Evolutionary conservation across 2,329 filamentous ascomycete species (phyloP), one percentile per base, ranked within the genome.

Genomic region (Ophiostoma sp.): DNA sequence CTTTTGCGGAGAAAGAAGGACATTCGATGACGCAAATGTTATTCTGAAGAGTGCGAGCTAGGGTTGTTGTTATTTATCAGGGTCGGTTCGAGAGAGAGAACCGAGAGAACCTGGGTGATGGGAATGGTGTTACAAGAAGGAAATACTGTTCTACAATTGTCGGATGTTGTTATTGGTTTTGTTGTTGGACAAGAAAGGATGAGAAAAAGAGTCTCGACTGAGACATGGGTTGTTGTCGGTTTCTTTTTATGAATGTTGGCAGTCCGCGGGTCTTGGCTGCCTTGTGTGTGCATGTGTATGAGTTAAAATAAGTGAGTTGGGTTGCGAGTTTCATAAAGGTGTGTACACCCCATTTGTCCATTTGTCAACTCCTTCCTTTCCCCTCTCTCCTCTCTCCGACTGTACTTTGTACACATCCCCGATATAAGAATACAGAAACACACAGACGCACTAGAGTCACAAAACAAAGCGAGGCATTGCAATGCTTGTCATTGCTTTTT

Each of bases 1-100:
- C 52, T 59, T 48, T 52, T 48, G 55, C 69, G 33, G 69, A 52
- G 52, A 33, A 59, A 57, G 15, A 59, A 42, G n/a, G 68, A 8
- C 68, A 70, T 70, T 42, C 68, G 33, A 25, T 42, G 50, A 39
- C 33, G 33, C 9, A 17, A 42, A 31, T 52, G 48, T 15, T 15
- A 17, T 48, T 45, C 9, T 48, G 5, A 11, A 31, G 15, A n/a
- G 3, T 69, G 45, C 12, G 11, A 22, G 45, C 3, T n/a, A 25
- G 7, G 6, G 45, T 31, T 8, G 45, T 15, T 28, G 15, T 25
- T 36, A 36, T 36, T 68, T 61, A 22, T 63, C 57, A n/a, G 57
- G 31, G 50, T 12, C 57, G 31, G 50, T 55, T 25, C 11, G 55
- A 11, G 25, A 28, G 25, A 28, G 42, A 6, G 45, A 36, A 36